A percentile compares a stretch with the other conserved stretches of the same genome.
Conservation (phyloP, 805 yeast species). For the Aciculoconidium aculeatum region DNA sequence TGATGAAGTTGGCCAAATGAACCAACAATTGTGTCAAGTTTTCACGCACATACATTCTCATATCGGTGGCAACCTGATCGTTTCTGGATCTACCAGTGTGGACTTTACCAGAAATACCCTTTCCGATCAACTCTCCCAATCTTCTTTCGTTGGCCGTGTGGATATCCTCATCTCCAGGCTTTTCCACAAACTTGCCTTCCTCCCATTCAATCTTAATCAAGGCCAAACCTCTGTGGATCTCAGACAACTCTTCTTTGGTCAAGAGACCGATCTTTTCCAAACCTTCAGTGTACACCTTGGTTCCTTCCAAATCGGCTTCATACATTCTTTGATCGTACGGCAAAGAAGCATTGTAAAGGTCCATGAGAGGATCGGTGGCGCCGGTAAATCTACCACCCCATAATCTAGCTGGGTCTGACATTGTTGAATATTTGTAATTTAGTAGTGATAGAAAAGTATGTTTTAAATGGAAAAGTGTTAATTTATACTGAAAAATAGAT, state of each 20-base stretch:
- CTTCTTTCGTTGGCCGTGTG: conserved; percentile 99
- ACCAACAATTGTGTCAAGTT: conserved; percentile 56
- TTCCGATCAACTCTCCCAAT: conserved; percentile 92
- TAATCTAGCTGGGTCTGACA: conserved; percentile 55
- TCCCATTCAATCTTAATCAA: conserved; percentile 78
- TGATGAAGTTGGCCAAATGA: conserved; percentile 56
- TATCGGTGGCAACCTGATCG: conserved; percentile 99
- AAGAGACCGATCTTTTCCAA: conserved; percentile 72
- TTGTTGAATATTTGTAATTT: conserved; percentile 11
- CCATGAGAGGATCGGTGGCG: conserved; percentile 96
- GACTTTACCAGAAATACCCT: conserved; percentile 90
- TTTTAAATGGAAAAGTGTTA: conserved; percentile 3
- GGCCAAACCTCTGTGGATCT: conserved; percentile 80
- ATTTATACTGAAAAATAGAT: conserved; percentile 8
- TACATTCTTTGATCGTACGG: conserved; percentile 96
- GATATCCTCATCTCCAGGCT: conserved; percentile 93
- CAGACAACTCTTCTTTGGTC: conserved; percentile 62
- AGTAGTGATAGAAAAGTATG: not conserved
- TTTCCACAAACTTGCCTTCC: conserved; percentile 57
- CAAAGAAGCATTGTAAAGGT: conserved; percentile 90
- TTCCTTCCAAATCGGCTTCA: conserved; percentile 89
- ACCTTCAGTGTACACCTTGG: conserved; percentile 88
- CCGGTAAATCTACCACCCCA: conserved; percentile 99
- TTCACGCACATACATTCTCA: conserved; percentile 90
- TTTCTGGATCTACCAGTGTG: conserved; percentile 99